Evolutionary conservation across 169 alveolate genomes (phyloP).

Genomic region (Neospora caninum): DNA sequence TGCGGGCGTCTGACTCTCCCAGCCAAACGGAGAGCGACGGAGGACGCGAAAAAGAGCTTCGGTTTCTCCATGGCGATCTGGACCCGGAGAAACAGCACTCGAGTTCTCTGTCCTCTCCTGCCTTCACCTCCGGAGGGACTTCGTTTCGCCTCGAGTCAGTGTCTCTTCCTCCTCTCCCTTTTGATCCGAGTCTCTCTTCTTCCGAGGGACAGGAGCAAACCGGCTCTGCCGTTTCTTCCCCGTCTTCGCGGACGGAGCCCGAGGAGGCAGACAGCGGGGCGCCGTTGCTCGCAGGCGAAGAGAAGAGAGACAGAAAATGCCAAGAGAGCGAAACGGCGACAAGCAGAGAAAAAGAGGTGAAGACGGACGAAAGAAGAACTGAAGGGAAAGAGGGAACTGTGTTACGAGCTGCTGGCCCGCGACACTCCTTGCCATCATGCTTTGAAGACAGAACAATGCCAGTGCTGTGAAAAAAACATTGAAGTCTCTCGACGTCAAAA

Average conservation of each 20-base stretch:
- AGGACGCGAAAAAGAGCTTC: neutral
- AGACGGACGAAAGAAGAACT: neutral
- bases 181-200: neutral
- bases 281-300: neutral
- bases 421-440: neutral
- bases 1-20: neutral
- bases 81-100: neutral
- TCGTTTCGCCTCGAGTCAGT: neutral
- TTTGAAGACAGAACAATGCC: neutral
- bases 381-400: neutral
- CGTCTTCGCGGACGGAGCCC: neutral
- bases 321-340: neutral
- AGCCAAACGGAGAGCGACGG: neutral
- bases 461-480: no score
- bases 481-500: no score
- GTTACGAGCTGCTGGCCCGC: neutral
- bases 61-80: neutral
- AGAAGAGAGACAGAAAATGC: neutral
- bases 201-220: neutral
- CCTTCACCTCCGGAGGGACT: neutral
- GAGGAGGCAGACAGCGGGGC: neutral
- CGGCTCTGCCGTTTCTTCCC: neutral
- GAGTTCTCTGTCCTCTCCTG: neutral
- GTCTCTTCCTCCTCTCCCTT: neutral
- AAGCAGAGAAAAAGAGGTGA: neutral